Conservation (phyloP, 805 yeast species). For the Ogataea parapolymorpha region DNA sequence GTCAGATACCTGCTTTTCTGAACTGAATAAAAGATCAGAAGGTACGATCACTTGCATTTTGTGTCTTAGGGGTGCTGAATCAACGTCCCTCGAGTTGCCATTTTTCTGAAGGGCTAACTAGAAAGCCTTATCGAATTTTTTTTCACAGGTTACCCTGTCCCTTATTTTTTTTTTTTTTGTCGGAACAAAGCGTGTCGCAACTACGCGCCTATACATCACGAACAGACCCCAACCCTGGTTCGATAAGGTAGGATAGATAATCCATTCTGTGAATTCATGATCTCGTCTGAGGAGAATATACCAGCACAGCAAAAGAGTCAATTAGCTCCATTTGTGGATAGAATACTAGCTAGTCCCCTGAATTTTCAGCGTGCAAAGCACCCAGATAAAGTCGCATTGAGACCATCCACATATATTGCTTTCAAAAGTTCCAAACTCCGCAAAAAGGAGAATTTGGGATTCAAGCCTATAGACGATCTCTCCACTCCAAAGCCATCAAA, state of each 20-base stretch:
- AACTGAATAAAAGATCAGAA: not conserved
- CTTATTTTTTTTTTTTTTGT: constrained; percentile 1
- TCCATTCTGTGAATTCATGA: constrained; percentile 1
- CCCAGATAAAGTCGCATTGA: constrained; percentile 45
- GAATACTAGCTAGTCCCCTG: constrained; percentile 59
- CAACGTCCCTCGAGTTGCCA: constrained; percentile 2
- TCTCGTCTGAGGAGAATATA: constrained; percentile 7
- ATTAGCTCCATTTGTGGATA: constrained; percentile 55
- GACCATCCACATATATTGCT: constrained; percentile 46
- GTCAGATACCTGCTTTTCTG: not conserved
- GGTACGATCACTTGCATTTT: not conserved
- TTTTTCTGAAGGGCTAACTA: constrained; percentile 1
- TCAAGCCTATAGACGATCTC: constrained; percentile 6
- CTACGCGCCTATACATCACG: constrained; percentile 4
- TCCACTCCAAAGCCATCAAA: not conserved
- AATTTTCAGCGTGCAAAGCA: constrained; percentile 59
- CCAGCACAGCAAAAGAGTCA: constrained; percentile 8
- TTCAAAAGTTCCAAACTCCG: constrained; percentile 28
- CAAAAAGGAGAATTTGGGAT: constrained; percentile 4
- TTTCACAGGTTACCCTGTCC: constrained; percentile 4
- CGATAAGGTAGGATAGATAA: not conserved
- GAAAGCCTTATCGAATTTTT: constrained; percentile 9
- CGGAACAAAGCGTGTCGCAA: constrained; percentile 6
- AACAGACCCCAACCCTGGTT: constrained; percentile 5
- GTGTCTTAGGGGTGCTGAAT: not conserved